Evolutionary conservation across 202 grass and related monocot species (phyloP).

Genomic region (Tripidium arundinaceum): DNA sequence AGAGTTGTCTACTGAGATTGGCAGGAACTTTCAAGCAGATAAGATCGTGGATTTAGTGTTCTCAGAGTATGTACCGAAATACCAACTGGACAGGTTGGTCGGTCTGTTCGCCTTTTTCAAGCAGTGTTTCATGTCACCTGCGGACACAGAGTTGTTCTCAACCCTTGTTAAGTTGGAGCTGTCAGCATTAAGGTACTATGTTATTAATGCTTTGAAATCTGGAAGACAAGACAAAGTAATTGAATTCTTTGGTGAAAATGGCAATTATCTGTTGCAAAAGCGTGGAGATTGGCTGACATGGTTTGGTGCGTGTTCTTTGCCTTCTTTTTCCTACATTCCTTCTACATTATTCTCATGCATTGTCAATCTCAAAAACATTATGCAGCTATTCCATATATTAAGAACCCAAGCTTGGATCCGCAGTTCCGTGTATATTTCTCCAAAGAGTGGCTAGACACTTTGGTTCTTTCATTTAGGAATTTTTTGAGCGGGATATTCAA

Average conservation of each 20-base stretch:
- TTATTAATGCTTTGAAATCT: slow-evolving; percentile 71
- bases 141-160: slow-evolving; percentile 50
- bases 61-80: slow-evolving; percentile 71
- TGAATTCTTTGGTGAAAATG: slow-evolving; percentile 60
- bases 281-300: slow-evolving; percentile 86
- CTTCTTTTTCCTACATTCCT: slow-evolving; percentile 22
- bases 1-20: slow-evolving; percentile 74
- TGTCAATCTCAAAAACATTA: slow-evolving; percentile 30
- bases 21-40: slow-evolving; percentile 84
- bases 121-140: slow-evolving; percentile 78
- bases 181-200: slow-evolving; percentile 63
- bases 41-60: slow-evolving; percentile 90
- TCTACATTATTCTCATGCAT: slow-evolving; percentile 26
- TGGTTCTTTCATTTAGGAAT: slow-evolving; percentile 83
- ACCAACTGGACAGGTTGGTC: slow-evolving; percentile 69
- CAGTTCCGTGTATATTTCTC: slow-evolving; percentile 95
- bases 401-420: slow-evolving; percentile 79
- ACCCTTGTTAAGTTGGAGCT: slow-evolving; percentile 74
- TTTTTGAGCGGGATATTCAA: slow-evolving; percentile 91
- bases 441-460: slow-evolving; percentile 88
- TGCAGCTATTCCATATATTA: slow-evolving; percentile 94
- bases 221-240: slow-evolving; percentile 76
- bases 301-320: slow-evolving; percentile 62
- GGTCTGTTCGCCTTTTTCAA: slow-evolving; percentile 70
- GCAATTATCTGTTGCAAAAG: slow-evolving; percentile 67